These are phyloP conservation scores for Sordariomycetes sp. DNA, from an alignment of 2,329 filamentous ascomycete genomes.

Conservation along the genomic window DNA sequence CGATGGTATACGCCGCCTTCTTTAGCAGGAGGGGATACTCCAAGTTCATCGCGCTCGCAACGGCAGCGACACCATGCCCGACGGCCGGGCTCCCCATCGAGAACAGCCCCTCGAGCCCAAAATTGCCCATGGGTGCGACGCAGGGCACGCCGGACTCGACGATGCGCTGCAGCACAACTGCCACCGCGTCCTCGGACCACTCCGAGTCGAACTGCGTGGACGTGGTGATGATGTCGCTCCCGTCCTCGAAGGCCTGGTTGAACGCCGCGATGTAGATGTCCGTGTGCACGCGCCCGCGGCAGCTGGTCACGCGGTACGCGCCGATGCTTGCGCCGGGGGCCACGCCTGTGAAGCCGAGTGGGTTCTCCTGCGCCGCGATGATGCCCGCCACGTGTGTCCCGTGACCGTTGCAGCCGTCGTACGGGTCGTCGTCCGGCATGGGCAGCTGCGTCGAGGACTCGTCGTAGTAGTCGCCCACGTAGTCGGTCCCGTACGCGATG, in stretches of 20 bases:
- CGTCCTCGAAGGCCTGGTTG: constrained; percentile 48
- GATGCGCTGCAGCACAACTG: constrained; percentile 38
- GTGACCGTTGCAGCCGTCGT: constrained; percentile 44
- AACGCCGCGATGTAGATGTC: constrained; percentile 50
- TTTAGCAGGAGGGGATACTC: constrained; percentile 19
- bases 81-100: constrained; percentile 35
- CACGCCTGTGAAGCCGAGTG: constrained; percentile 38
- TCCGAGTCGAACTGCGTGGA: constrained; percentile 39
- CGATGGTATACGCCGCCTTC: constrained; percentile 23
- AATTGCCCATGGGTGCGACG: constrained; percentile 41
- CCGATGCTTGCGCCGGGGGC: constrained; percentile 45
- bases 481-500: constrained; percentile 44
- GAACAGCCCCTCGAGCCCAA: constrained; percentile 31
- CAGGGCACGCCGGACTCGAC: constrained; percentile 41
- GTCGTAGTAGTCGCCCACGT: constrained; percentile 45
- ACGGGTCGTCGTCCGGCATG: constrained; percentile 37
- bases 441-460: constrained; percentile 18
- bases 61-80: constrained; percentile 1
- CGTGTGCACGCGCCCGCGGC: constrained; percentile 33
- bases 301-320: constrained; percentile 47
- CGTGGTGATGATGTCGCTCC: constrained; percentile 43
- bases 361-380: constrained; percentile 46
- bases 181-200: constrained; percentile 41
- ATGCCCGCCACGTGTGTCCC: constrained; percentile 54
- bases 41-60: constrained; percentile 1